A percentile compares a stretch with the other conserved stretches of the same genome.
phyloP scores from a whole-genome alignment of 1,139 yeast species.

The Suhomyces bribrorum region DNA sequence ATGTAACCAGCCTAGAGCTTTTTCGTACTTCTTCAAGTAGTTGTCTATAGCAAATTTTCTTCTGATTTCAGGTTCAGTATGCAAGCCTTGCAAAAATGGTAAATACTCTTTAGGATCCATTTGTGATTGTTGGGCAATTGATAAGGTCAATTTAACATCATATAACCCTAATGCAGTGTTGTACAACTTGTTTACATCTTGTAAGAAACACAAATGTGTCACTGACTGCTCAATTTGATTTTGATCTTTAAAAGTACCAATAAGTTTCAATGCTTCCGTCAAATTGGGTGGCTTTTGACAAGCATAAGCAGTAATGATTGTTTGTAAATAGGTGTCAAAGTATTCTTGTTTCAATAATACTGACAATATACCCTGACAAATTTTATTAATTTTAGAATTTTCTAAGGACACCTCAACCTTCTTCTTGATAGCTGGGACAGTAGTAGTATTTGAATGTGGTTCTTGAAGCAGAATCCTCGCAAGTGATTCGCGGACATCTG shows the following conservation, averaged over 20 bases:
- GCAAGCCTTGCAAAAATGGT: constrained; percentile 83
- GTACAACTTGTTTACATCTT: constrained; percentile 83
- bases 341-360: constrained; percentile 57
- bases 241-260: constrained; percentile 48
- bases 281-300: constrained; percentile 88
- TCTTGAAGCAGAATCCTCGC: constrained; percentile 6
- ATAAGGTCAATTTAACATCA: constrained; percentile 75
- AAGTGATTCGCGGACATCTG: constrained; percentile 7
- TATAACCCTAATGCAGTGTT: constrained; percentile 80
- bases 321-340: constrained; percentile 64
- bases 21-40: constrained; percentile 62
- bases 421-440: not conserved
- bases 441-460: constrained; percentile 32
- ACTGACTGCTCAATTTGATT: constrained; percentile 64
- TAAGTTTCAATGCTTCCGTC: constrained; percentile 66
- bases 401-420: constrained; percentile 27
- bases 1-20: constrained; percentile 68
- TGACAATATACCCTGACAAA: constrained; percentile 69
- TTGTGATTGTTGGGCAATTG: constrained; percentile 93
- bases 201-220: constrained; percentile 84
- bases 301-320: constrained; percentile 87
- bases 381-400: constrained; percentile 68
- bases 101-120: constrained; percentile 97
- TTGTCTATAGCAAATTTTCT: constrained; percentile 80
- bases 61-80: constrained; percentile 65